Conservation (phyloP, 345 rosid genomes). For the Jatropha curcas region DNA sequence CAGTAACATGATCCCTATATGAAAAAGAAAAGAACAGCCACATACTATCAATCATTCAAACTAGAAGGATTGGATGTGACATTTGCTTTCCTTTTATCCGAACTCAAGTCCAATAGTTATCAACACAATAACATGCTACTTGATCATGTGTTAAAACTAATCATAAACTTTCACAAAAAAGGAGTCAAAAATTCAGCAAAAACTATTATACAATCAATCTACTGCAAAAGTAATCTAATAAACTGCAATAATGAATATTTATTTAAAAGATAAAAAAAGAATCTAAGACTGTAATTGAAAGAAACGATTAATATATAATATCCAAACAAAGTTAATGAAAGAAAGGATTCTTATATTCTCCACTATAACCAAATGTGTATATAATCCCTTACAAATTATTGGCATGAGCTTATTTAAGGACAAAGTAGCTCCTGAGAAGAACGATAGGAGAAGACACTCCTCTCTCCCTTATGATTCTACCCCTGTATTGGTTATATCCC, state of each 20-base stretch:
- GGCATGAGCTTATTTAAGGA: constrained; percentile 48
- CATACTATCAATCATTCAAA: background rate
- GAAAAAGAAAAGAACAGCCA: background rate
- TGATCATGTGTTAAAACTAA: background rate
- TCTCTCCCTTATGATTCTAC: constrained; percentile 44
- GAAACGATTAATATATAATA: constrained; percentile 19
- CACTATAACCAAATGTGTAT: constrained; percentile 46
- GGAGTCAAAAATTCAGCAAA: background rate
- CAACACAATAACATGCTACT: background rate
- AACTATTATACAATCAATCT: constrained; percentile 1
- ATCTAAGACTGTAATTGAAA: constrained; percentile 11
- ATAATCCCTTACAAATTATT: constrained; percentile 46
- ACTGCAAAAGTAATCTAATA: background rate
- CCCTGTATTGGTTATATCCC: constrained; percentile 37
- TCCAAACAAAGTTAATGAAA: constrained; percentile 25
- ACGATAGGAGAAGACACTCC: constrained; percentile 40
- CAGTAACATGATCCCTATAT: background rate
- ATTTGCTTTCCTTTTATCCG: background rate
- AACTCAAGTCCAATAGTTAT: background rate
- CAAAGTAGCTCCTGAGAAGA: constrained; percentile 32
- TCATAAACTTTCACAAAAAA: background rate
- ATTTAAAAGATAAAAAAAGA: background rate
- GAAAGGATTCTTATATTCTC: constrained; percentile 44
- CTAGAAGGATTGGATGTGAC: no score
- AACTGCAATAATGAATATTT: background rate